Evolutionary conservation across 2,329 filamentous ascomycete genomes (phyloP), one percentile per base, ranked within the genome.

Genomic region (Fusarium duplospermum): DNA sequence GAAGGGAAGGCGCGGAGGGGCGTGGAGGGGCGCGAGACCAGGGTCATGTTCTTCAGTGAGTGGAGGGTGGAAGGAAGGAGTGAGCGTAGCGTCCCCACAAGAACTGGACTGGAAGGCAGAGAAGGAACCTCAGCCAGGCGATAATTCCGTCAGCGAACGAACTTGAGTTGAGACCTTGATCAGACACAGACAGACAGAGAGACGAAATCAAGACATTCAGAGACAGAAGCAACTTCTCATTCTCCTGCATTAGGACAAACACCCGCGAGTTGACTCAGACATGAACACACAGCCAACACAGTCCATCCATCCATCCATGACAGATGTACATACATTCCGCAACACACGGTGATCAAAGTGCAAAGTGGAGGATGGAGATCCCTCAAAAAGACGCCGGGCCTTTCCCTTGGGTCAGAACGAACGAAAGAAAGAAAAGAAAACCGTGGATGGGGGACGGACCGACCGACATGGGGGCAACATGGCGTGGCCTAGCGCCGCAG

Each of bases 1-100:
- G 72, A 70, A 61, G 61, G 59, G 69, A 75, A 70, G 66, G 73
- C 69, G 52, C 54, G 66, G 66, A 75, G 72, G 72, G 66, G 67
- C 50, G 73, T 75, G 69, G 45, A 60, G 62, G 45, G 67, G 52
- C 35, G 50, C 54, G 33, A 64, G 40, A 40, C 52, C 27, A 56
- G 65, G 65, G 60, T 64, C 52, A 40, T 38, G 20, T 52, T 72
- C 65, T 40, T 47, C 36, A 54, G 31, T 63, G 42, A 65, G 57
- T 45, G 11, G 54, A 47, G 35, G 35, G 27, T 31, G 47, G 27
- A 54, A 54, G 47, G 47, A 54, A 47, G 60, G 73, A 64, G 72
- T 67, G 66, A 22, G 31, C 29, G 50, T 24, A 57, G n/a, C 31
- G 66, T 62, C 66, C 64, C 69, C 66, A 70, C 60, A 73, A 66